Conservation (phyloP, 179 eudicot species). For the Silene vulgaris region DNA sequence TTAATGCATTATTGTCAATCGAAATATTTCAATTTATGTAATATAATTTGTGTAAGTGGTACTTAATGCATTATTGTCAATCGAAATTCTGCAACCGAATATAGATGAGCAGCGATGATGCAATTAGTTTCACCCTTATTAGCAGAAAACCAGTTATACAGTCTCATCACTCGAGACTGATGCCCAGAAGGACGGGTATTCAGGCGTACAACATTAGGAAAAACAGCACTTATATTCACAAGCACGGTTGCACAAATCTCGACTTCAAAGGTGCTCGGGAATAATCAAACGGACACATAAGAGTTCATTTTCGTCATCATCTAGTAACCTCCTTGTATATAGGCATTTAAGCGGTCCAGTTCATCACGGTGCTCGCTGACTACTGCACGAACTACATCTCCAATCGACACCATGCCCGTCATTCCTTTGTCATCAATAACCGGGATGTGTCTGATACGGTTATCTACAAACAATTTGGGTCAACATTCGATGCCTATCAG, state of each 20-base stretch:
- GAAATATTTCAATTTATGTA: too few relatives aligned
- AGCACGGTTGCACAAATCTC: conserved; percentile 17
- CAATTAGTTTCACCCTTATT: conserved; percentile 32
- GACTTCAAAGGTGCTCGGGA: conserved; percentile 13
- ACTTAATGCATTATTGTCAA: neutral
- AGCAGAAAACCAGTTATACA: conserved; percentile 25
- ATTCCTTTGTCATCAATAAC: conserved; percentile 60
- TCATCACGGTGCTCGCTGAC: conserved; percentile 90
- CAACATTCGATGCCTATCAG: neutral
- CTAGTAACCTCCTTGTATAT: conserved; percentile 91
- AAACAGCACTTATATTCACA: conserved; percentile 23
- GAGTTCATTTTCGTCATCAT: conserved; percentile 36
- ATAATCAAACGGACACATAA: conserved; percentile 12
- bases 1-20: neutral
- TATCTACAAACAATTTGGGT: conserved; percentile 51
- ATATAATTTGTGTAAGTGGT: too few relatives aligned
- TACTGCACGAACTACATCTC: conserved; percentile 98
- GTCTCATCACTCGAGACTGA: conserved; percentile 13
- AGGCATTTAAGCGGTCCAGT: conserved; percentile 83
- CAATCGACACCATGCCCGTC: conserved; percentile 98
- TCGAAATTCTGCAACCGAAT: neutral
- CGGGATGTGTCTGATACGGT: conserved; percentile 98
- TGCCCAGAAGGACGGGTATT: conserved; percentile 1
- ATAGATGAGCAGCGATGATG: conserved; percentile 10
- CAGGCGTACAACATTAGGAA: conserved; percentile 17